These are phyloP conservation scores for Apiosordaria backusii DNA, from an alignment of 495 filamentous ascomycete species.

Conservation along the genomic window DNA sequence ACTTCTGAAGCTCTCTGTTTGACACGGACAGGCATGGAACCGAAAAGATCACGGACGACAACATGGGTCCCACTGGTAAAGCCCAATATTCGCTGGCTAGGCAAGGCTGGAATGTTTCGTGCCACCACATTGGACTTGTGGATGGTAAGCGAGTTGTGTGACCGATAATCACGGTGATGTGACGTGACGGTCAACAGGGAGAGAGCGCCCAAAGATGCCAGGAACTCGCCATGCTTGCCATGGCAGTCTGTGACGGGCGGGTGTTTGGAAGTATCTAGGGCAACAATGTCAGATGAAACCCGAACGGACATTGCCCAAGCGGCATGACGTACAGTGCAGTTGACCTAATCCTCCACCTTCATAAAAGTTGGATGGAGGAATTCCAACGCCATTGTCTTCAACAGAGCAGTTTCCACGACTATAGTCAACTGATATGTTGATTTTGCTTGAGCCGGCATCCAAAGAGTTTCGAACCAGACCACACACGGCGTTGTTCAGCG, in stretches of 20 bases:
- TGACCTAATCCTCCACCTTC: slow-evolving; percentile 70
- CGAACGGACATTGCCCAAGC: slow-evolving; percentile 4
- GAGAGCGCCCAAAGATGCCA: slow-evolving; percentile 72
- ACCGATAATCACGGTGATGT: slow-evolving; percentile 58
- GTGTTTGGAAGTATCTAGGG: slow-evolving; percentile 74
- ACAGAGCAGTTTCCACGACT: slow-evolving; percentile 72
- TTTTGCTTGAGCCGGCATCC: slow-evolving; percentile 69
- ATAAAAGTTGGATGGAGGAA: slow-evolving; percentile 66
- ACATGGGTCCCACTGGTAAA: slow-evolving; percentile 72
- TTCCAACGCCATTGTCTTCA: slow-evolving; percentile 85
- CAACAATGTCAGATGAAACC: slow-evolving; percentile 21
- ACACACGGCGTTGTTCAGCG: slow-evolving; percentile 66
- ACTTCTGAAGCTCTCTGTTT: slow-evolving; percentile 67
- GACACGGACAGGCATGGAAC: slow-evolving; percentile 93
- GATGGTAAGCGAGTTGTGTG: slow-evolving; percentile 66
- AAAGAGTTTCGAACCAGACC: slow-evolving; percentile 84
- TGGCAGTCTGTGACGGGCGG: slow-evolving; percentile 45
- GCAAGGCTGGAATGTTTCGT: slow-evolving; percentile 61
- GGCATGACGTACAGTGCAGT: slow-evolving; percentile 58
- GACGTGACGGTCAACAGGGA: slow-evolving; percentile 79
- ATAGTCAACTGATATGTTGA: slow-evolving; percentile 73
- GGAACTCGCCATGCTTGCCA: slow-evolving; percentile 69
- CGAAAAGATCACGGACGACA: slow-evolving; percentile 82
- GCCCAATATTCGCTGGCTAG: slow-evolving; percentile 54
- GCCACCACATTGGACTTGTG: slow-evolving; percentile 69